phyloP scores from a whole-genome alignment of 2,329 filamentous ascomycete species.

The Pseudopithomyces maydicus region DNA sequence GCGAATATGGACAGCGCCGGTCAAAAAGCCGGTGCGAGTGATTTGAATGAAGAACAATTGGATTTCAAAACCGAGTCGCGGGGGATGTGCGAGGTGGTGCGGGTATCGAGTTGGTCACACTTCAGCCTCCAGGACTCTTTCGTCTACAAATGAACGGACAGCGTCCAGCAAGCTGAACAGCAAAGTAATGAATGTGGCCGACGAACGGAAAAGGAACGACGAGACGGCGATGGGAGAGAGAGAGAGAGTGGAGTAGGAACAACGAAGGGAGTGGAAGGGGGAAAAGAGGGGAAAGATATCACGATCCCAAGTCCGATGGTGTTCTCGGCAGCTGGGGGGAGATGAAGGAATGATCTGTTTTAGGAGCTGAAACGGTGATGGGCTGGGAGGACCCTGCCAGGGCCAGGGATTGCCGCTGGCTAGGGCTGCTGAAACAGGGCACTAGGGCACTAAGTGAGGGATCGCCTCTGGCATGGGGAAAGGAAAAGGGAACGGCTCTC shows the following conservation, averaged over 20 bases:
- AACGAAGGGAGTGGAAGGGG: constrained; percentile 18
- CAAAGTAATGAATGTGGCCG: constrained; percentile 29
- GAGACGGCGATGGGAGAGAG: constrained; percentile 30
- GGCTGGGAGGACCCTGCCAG: constrained; percentile 22
- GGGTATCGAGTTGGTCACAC: constrained; percentile 14
- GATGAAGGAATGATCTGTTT: constrained; percentile 47
- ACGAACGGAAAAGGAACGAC: constrained; percentile 36
- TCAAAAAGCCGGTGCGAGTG: background rate
- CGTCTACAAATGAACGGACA: constrained; percentile 30
- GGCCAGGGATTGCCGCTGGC: constrained; percentile 21
- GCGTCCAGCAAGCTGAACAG: constrained; percentile 24
- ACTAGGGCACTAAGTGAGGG: constrained; percentile 29
- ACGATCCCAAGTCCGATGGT: constrained; percentile 27
- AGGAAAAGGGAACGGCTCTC: background rate
- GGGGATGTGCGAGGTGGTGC: constrained; percentile 3
- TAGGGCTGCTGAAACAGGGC: constrained; percentile 39
- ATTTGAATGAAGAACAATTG: background rate
- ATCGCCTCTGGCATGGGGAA: constrained; percentile 11
- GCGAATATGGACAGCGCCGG: background rate
- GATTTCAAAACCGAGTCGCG: background rate
- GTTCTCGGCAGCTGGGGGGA: constrained; percentile 31
- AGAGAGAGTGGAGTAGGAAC: constrained; percentile 23
- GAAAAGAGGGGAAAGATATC: constrained; percentile 31
- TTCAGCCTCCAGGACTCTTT: constrained; percentile 33
- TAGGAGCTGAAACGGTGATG: constrained; percentile 42